phyloP scores from a whole-genome alignment of 192 early-diverging fungal species.

The Podila epicladia region DNA sequence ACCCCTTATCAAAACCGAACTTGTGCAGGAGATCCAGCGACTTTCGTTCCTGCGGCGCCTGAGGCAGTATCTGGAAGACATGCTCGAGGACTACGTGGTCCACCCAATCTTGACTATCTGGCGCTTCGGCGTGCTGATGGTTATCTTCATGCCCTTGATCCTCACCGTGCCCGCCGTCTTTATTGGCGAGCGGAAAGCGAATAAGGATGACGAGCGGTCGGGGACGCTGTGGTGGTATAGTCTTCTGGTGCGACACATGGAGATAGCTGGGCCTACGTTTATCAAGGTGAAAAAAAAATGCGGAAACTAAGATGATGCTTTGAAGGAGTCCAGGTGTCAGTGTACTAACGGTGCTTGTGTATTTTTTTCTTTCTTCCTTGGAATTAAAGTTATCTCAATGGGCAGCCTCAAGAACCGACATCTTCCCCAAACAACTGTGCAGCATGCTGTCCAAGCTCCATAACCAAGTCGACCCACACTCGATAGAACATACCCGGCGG shows the following conservation, averaged over 20 bases:
- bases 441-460: slow-evolving; percentile 81
- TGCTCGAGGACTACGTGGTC: slow-evolving; percentile 59
- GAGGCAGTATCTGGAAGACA: slow-evolving; percentile 29
- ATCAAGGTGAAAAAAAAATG: slow-evolving; percentile 91
- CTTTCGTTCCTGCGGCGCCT: slow-evolving; percentile 29
- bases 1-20: slow-evolving; percentile 29
- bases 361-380: neutral
- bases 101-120: slow-evolving; percentile 63
- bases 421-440: slow-evolving; percentile 84
- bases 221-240: slow-evolving; percentile 89
- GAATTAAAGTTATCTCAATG: slow-evolving; percentile 82
- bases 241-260: slow-evolving; percentile 81
- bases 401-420: slow-evolving; percentile 90
- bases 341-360: too few species aligned
- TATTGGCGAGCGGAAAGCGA: slow-evolving; percentile 58
- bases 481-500: slow-evolving; percentile 69
- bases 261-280: slow-evolving; percentile 92
- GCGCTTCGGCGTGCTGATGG: slow-evolving; percentile 67
- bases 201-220: slow-evolving; percentile 60
- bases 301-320: too few species aligned
- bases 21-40: slow-evolving; percentile 10
- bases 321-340: too few species aligned
- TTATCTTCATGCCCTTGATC: slow-evolving; percentile 78
- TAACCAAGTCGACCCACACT: slow-evolving; percentile 81
- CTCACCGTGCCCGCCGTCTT: slow-evolving; percentile 65